Conservation (phyloP, 2,329 filamentous ascomycete species). For the Aspergillus sp. region DNA sequence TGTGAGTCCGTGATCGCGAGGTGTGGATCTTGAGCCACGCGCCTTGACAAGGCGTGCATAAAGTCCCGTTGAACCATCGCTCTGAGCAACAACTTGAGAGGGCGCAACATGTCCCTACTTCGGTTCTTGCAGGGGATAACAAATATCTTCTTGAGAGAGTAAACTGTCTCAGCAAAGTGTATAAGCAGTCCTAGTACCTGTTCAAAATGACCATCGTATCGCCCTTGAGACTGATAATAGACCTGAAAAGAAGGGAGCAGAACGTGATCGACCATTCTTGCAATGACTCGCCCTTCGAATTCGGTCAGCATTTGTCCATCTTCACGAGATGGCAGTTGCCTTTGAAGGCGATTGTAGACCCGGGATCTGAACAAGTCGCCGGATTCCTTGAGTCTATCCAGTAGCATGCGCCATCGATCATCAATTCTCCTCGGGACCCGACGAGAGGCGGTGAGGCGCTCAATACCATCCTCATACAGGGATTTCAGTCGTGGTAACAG, state of each 20-base stretch:
- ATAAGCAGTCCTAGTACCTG: no score
- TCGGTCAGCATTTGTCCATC: background rate
- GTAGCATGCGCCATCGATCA: background rate
- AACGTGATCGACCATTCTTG: background rate
- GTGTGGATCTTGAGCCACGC: no score
- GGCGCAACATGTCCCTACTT: no score
- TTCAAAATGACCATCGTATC: background rate
- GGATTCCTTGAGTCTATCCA: background rate
- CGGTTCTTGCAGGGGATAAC: no score
- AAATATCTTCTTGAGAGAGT: no score
- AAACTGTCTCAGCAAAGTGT: no score
- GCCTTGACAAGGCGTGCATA: no score
- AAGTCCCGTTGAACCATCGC: no score
- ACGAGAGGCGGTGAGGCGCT: background rate
- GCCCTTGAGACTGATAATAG: background rate
- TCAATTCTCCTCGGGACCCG: background rate
- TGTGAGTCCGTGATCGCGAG: no score
- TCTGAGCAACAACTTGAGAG: no score
- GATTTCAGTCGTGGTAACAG: constrained; percentile 2
- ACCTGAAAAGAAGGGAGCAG: background rate
- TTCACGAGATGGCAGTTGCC: background rate
- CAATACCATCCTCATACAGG: constrained; percentile 5
- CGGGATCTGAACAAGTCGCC: background rate
- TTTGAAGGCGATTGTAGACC: background rate
- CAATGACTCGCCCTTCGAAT: background rate